Conservation (phyloP, 169 alveolate species). For the Plasmodium reichenowi region DNA sequence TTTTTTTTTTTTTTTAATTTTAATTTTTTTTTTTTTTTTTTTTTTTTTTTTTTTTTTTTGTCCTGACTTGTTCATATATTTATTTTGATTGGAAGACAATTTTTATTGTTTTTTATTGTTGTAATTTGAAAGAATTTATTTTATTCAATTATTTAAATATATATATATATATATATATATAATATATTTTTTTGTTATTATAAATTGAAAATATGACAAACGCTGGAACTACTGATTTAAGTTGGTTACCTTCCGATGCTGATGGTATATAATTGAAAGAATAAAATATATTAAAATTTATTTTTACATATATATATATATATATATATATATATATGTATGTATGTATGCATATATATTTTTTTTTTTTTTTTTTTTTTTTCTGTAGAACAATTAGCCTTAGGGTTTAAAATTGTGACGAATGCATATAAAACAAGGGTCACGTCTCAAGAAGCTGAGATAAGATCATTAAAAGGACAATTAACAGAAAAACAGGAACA, state of each 20-base stretch:
- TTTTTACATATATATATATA: neutral
- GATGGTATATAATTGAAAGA: constrained; percentile 77
- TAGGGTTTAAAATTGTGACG: constrained; percentile 88
- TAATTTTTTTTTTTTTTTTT: constrained; percentile 12
- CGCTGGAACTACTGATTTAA: constrained; percentile 80
- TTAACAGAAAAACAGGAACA: constrained; percentile 88
- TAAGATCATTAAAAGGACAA: constrained; percentile 85
- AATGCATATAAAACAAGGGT: constrained; percentile 90
- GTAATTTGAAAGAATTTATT: too few species aligned
- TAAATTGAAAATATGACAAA: constrained; percentile 49
- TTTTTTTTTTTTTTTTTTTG: constrained; percentile 7
- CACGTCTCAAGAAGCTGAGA: constrained; percentile 86
- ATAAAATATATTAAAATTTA: neutral
- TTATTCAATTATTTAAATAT: too few species aligned
- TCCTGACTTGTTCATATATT: neutral
- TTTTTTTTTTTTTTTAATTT: constrained; percentile 16
- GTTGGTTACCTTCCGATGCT: constrained; percentile 88
- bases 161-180: too few species aligned
- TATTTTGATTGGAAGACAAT: too few species aligned
- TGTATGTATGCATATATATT: neutral
- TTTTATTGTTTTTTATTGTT: too few species aligned
- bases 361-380: constrained; percentile 5
- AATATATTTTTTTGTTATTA: neutral
- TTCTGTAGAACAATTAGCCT: constrained; percentile 87
- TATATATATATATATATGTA: neutral